Conservation (phyloP, 495 filamentous ascomycete species). For the Penicillium subrubescens region DNA sequence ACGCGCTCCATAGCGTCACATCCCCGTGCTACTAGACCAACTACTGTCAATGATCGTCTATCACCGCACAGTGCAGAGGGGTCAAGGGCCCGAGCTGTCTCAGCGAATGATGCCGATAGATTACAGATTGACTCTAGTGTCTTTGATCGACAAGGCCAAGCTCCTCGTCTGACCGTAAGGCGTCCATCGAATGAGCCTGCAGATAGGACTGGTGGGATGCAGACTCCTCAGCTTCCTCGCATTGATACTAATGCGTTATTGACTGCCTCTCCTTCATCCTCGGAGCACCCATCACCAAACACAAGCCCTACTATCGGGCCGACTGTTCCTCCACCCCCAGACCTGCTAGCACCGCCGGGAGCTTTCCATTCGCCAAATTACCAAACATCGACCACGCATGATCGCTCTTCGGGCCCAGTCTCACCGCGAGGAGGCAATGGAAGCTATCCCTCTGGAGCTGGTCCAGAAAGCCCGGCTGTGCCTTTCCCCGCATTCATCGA, state of each 20-base stretch:
- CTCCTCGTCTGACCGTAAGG: slow-evolving; percentile 34
- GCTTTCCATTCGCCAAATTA: slow-evolving; percentile 42
- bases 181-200: slow-evolving; percentile 34
- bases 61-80: slow-evolving; percentile 35
- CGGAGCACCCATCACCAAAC: slow-evolving; percentile 28
- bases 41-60: slow-evolving; percentile 27
- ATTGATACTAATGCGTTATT: slow-evolving; percentile 23
- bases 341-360: slow-evolving; percentile 41
- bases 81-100: slow-evolving; percentile 60
- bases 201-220: not conserved
- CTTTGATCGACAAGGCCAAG: slow-evolving; percentile 21
- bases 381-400: slow-evolving; percentile 20
- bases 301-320: slow-evolving; percentile 19
- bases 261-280: slow-evolving; percentile 45
- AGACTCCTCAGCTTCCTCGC: slow-evolving; percentile 18
- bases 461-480: slow-evolving; percentile 36
- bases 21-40: slow-evolving; percentile 42
- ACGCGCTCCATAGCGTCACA: slow-evolving; percentile 47
- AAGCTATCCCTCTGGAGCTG: slow-evolving; percentile 11
- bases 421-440: slow-evolving; percentile 36
- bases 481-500: slow-evolving; percentile 57
- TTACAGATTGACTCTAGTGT: slow-evolving; percentile 44
- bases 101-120: slow-evolving; percentile 61
- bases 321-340: slow-evolving; percentile 26
- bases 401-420: slow-evolving; percentile 32